A percentile compares a stretch with the other conserved stretches of the same genome.
phyloP scores from a whole-genome alignment of 129 eudicot species.

The sunflower (Helianthus annuus) region HanXRQr2.0-SUNRISE NC_035436.2:201042659-201043158 shows the following conservation, averaged over 20 bases:
- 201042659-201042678: conserved; percentile 42
- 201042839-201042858: conserved; percentile 48
- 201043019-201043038: conserved; percentile 49
- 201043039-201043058: conserved; percentile 36
- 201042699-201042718: conserved; percentile 62
- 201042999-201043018: conserved; percentile 55
- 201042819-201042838: conserved; percentile 68
- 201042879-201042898: conserved; percentile 44
- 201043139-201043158: conserved; percentile 87
- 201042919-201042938: conserved; percentile 56
- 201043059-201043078: conserved; percentile 25
- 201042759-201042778: conserved; percentile 38
- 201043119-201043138: conserved; percentile 78
- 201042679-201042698: conserved; percentile 51
- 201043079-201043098: conserved; percentile 55
- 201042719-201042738: conserved; percentile 84
- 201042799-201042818: conserved; percentile 44
- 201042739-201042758: conserved; percentile 41
- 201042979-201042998: conserved; percentile 68
- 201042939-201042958: conserved; percentile 68
- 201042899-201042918: conserved; percentile 55
- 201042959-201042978: conserved; percentile 67
- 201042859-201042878: conserved; percentile 43
- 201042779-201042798: conserved; percentile 9
- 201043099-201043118: conserved; percentile 62